Conservation (phyloP, 345 rosid species). For the Draba incana region DNA sequence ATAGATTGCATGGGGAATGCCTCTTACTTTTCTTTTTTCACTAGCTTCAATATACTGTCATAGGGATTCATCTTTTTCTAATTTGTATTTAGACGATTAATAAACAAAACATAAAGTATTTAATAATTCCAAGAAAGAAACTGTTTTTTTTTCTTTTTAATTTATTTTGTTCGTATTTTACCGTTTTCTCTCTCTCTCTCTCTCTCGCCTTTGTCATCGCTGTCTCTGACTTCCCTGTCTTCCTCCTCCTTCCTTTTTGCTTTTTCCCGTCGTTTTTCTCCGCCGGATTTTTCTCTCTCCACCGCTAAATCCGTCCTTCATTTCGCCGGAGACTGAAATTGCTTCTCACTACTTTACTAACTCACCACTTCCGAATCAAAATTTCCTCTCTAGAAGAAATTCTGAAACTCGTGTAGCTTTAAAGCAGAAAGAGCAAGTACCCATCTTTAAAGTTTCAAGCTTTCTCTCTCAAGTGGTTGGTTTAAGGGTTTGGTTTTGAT, state of each 20-base stretch:
- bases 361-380: conserved; percentile 13
- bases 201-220: conserved; percentile 34
- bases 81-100: neutral
- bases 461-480: conserved; percentile 3
- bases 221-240: conserved; percentile 43
- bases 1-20: conserved; percentile 35
- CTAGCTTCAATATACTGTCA: neutral
- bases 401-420: conserved; percentile 25
- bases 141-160: conserved; percentile 22
- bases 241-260: conserved; percentile 31
- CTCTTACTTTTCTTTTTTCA: neutral
- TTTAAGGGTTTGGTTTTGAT: conserved; percentile 32
- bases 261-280: conserved; percentile 41
- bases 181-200: conserved; percentile 13
- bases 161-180: neutral
- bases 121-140: conserved; percentile 24
- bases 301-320: neutral
- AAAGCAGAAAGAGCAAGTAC: neutral
- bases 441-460: conserved; percentile 15
- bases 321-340: neutral
- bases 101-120: conserved; percentile 9
- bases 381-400: neutral
- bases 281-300: conserved; percentile 34
- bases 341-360: neutral
- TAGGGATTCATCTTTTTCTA: conserved; percentile 11